A percentile compares a stretch with the other conserved stretches of the same genome.
Conservation (phyloP, 129 eudicot genomes). For the Chrysanthemum lavandulifolium region DNA sequence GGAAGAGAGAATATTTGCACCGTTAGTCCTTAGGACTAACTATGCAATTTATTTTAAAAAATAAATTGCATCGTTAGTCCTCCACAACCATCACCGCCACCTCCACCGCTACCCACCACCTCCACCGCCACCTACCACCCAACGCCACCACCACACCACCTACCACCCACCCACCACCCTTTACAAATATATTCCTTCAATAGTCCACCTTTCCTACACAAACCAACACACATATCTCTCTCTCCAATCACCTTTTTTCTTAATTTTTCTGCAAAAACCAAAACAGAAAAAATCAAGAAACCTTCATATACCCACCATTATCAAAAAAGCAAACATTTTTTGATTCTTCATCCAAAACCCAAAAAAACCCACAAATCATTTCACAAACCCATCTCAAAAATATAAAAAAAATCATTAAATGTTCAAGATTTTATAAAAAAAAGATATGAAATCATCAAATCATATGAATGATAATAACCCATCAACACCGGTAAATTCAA, state of each 20-base stretch:
- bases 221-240: constrained; percentile 22
- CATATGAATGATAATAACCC: constrained; percentile 54
- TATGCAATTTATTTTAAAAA: no score
- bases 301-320: constrained; percentile 44
- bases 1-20: no score
- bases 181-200: constrained; percentile 34
- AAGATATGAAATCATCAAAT: constrained; percentile 24
- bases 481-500: constrained; percentile 82
- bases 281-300: constrained; percentile 38
- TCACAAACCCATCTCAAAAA: constrained; percentile 34
- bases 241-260: constrained; percentile 45
- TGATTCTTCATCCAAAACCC: constrained; percentile 16
- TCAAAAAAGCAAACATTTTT: constrained; percentile 12
- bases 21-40: no score
- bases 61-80: no score
- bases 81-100: no score
- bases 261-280: constrained; percentile 21
- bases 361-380: constrained; percentile 20
- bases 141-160: no score
- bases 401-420: no score
- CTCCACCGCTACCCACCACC: no score
- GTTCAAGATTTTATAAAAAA: constrained; percentile 9
- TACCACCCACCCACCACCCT: not conserved
- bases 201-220: constrained; percentile 25
- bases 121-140: no score